Conservation (phyloP, 441 rosid species). For the Pelargonium myrrhifolium region DNA sequence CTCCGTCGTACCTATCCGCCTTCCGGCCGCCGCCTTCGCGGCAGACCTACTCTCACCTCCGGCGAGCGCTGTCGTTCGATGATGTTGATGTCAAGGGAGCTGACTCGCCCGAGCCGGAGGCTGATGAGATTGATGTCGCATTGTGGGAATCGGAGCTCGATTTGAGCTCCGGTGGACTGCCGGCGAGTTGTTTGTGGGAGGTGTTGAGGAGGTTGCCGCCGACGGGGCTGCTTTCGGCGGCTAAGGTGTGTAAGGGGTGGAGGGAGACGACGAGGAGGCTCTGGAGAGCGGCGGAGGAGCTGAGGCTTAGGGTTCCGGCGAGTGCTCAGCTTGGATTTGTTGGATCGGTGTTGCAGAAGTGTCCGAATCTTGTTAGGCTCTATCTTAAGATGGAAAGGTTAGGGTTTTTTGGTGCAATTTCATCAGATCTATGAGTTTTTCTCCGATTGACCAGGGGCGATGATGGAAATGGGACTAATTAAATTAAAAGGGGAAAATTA, state of each 20-base stretch:
- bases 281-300: conserved; percentile 85
- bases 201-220: conserved; percentile 72
- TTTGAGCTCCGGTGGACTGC: conserved; percentile 40
- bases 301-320: conserved; percentile 60
- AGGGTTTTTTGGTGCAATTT: conserved; percentile 18
- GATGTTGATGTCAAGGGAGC: conserved; percentile 43
- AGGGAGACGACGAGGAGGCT: conserved; percentile 57
- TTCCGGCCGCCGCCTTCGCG: conserved; percentile 24
- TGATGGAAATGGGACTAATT: conserved; percentile 5
- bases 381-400: conserved; percentile 79
- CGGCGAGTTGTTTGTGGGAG: conserved; percentile 62
- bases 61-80: conserved; percentile 76
- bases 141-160: conserved; percentile 39
- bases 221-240: conserved; percentile 53
- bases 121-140: conserved; percentile 9
- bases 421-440: conserved; percentile 34
- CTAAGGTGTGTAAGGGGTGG: conserved; percentile 80
- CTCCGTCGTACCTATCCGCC: no score
- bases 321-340: conserved; percentile 57
- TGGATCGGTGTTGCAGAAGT: conserved; percentile 75
- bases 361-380: conserved; percentile 63
- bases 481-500: neutral
- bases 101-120: conserved; percentile 36
- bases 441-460: conserved; percentile 15
- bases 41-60: conserved; percentile 41